A percentile compares a stretch with the other conserved stretches of the same genome.
These are phyloP conservation scores for Xylariomycetidae sp. DNA, from an alignment of 2,329 filamentous ascomycete genomes.

Conservation along the genomic window DNA sequence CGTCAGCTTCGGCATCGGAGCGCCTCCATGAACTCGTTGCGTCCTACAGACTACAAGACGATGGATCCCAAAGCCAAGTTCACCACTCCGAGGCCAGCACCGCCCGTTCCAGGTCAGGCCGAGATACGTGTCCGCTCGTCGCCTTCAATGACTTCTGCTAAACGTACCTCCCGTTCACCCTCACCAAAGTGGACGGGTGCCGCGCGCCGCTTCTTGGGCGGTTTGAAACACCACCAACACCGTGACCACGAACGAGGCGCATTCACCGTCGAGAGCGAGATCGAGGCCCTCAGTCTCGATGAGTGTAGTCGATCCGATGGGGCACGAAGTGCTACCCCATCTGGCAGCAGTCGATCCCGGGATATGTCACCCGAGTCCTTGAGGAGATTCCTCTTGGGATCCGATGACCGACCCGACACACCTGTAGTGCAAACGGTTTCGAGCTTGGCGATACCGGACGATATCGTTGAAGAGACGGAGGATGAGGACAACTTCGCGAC, in stretches of 20 bases:
- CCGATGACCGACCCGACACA: slow-evolving; percentile 35
- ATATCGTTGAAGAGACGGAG: slow-evolving; percentile 45
- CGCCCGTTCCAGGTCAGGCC: slow-evolving; percentile 38
- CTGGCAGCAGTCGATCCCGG: slow-evolving; percentile 38
- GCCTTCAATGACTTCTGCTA: slow-evolving; percentile 26
- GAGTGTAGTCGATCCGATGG: slow-evolving; percentile 24
- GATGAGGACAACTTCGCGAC: slow-evolving; percentile 60
- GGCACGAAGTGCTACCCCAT: slow-evolving; percentile 27
- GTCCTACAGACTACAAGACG: slow-evolving; percentile 57
- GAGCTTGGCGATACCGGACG: slow-evolving; percentile 36
- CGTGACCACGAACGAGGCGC: slow-evolving; percentile 30
- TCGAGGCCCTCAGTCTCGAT: slow-evolving; percentile 22
- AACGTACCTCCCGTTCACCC: slow-evolving; percentile 38
- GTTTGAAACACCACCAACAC: slow-evolving; percentile 27
- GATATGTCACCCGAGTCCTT: slow-evolving; percentile 53
- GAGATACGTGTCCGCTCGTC: slow-evolving; percentile 30
- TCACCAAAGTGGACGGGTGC: slow-evolving; percentile 40
- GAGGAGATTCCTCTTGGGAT: slow-evolving; percentile 40
- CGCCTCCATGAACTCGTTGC: slow-evolving; percentile 57
- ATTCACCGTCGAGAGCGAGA: slow-evolving; percentile 15
- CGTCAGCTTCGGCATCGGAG: slow-evolving; percentile 54
- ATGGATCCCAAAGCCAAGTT: slow-evolving; percentile 76
- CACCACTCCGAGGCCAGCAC: slow-evolving; percentile 57
- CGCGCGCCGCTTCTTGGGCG: slow-evolving; percentile 42
- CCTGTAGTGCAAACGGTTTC: slow-evolving; percentile 28